phyloP scores from a whole-genome alignment of 73 alveolate species.

The Paramecium caudatum region DNA sequence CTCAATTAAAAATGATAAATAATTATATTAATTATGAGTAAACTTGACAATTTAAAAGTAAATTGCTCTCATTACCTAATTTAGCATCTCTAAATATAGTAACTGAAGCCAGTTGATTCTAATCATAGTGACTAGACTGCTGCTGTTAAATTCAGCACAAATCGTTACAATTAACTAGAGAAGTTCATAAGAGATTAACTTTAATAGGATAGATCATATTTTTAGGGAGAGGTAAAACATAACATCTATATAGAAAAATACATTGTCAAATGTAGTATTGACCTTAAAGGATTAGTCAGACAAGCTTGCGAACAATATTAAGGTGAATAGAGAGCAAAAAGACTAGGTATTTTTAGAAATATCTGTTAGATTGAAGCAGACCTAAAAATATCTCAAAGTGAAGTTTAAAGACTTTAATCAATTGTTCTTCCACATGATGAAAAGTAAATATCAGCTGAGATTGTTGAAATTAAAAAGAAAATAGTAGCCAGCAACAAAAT shows the following conservation, averaged over 20 bases:
- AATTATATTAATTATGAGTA: too few species aligned
- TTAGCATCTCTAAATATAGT: slow-evolving; percentile 18
- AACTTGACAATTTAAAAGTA: slow-evolving; percentile 49
- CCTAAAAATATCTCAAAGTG: slow-evolving; percentile 29
- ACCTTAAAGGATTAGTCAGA: background rate
- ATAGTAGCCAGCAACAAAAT: background rate
- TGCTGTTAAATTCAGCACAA: slow-evolving; percentile 4
- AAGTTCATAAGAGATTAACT: slow-evolving; percentile 12
- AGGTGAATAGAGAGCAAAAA: slow-evolving; percentile 25
- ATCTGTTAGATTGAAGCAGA: slow-evolving; percentile 57
- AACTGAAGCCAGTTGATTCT: background rate
- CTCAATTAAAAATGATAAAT: slow-evolving; percentile 50
- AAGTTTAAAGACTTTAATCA: background rate
- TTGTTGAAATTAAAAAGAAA: background rate
- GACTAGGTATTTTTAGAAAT: background rate
- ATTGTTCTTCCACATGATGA: slow-evolving; percentile 5
- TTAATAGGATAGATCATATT: background rate
- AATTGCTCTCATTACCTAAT: background rate
- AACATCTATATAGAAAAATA: background rate
- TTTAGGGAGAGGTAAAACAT: slow-evolving; percentile 13
- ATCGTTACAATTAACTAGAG: background rate
- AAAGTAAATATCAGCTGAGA: background rate
- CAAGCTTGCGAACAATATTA: too few species aligned
- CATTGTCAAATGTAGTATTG: background rate
- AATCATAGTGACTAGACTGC: background rate